Base-by-base conservation (phyloP, 768 basidiomycete genomes). In the Suillus occidentalis region DNA sequence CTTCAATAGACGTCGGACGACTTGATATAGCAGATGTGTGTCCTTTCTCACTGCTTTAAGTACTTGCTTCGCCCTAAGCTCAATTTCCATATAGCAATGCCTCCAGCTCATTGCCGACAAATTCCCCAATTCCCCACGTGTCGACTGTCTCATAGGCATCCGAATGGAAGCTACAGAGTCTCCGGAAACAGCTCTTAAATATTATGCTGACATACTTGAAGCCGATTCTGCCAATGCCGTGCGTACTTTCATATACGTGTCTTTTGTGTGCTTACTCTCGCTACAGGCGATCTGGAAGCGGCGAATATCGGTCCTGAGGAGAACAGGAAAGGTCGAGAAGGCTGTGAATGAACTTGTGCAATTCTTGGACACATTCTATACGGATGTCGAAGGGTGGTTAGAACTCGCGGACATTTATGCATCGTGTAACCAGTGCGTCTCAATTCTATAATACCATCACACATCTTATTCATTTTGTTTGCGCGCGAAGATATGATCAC, bases 341-440 rank as follows among this genome's bases (percentile, higher is more conserved):
- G 89, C 91, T 0, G 87, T 91, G 2, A 83, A 87, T 12, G 87
- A 94, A 71, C 82, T 97, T 4, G 85, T 85, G 16, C 79, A 83
- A 50, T 88, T 89, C 69, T 83, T 95, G 22, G 95, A 97, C 70
- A 93, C 90, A 0, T 91, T 94, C 73, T 97, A 97, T 73, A 87
- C 87, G 25, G 95, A 97, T 68, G 80, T 89, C 16, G 93, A 95
- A 68, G 94, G 86, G 13, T 97, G 95, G 95, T 77, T 92, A 20
- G 90, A 95, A 73, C 85, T 97, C 28, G 88, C 92, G 0, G 89
- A 92, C 70, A 85, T 93, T 5, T 94, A 97, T 69, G 80, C 87
- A 6, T 82, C 85, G 13, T 88, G 89, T 69, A 86, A 87, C 68
- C 89, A 91, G 92, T 95, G 67, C 61, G 91, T 79, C 4, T 64